Evolutionary conservation across 768 basidiomycete genomes (phyloP).

Genomic region (Termitomyces sp.): DNA sequence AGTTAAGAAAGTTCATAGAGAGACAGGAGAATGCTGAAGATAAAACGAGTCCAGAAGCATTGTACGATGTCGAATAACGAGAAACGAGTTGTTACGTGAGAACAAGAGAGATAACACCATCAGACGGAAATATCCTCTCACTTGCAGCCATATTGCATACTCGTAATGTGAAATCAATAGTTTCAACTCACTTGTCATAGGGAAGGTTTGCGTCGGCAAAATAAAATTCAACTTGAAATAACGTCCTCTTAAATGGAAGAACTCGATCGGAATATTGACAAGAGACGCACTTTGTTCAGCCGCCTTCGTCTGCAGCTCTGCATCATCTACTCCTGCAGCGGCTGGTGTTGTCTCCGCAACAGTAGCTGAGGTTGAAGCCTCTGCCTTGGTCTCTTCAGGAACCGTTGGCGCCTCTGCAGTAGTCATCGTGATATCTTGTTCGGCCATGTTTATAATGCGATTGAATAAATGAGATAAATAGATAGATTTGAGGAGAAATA

Average conservation of each 20-base stretch:
- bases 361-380: constrained; percentile 8
- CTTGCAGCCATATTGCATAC: too few relatives aligned
- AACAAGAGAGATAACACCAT: neutral
- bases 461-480: constrained; percentile 16
- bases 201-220: constrained; percentile 97
- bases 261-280: neutral
- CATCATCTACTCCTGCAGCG: constrained; percentile 22
- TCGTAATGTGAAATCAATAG: too few relatives aligned
- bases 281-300: constrained; percentile 49
- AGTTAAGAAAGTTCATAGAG: neutral
- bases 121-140: neutral
- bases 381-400: constrained; percentile 9
- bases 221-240: constrained; percentile 82
- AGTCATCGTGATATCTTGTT: constrained; percentile 21
- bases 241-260: neutral
- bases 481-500: constrained; percentile 4
- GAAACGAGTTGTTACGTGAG: too few relatives aligned
- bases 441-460: constrained; percentile 20
- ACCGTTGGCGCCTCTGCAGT: constrained; percentile 10
- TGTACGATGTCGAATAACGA: too few relatives aligned
- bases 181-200: constrained; percentile 68
- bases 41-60: neutral
- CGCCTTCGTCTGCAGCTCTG: constrained; percentile 44
- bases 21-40: neutral
- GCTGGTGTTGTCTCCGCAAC: constrained; percentile 9